Conservation (phyloP, 129 eudicot genomes). For the Flaveria bidentis region DNA sequence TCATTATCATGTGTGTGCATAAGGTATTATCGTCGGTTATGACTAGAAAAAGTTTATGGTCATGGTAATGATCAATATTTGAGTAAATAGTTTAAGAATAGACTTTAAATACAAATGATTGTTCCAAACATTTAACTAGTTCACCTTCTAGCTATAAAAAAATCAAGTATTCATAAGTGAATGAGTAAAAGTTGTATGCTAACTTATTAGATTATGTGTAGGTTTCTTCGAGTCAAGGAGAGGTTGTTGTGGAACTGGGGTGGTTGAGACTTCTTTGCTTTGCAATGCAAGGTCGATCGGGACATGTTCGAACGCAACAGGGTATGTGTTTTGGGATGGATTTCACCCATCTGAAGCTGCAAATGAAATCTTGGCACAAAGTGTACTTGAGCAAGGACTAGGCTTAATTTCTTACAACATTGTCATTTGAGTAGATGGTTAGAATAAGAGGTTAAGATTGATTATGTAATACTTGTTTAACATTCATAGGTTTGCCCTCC, state of each 20-base stretch:
- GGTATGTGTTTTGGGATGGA: conserved; percentile 85
- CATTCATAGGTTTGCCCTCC: neutral
- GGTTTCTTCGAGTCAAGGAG: conserved; percentile 78
- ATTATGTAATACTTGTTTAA: neutral
- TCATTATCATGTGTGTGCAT: no score
- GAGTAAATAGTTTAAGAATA: no score
- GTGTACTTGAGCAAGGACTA: conserved; percentile 64
- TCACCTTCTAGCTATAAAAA: no score
- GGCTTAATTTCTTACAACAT: conserved; percentile 37
- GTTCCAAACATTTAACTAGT: neutral
- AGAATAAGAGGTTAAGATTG: neutral
- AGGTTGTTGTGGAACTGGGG: conserved; percentile 84
- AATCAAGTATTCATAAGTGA: no score
- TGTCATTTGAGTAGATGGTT: neutral
- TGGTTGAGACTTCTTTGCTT: conserved; percentile 62
- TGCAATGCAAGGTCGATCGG: conserved; percentile 67
- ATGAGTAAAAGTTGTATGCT: no score
- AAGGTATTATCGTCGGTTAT: no score
- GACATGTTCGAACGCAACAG: conserved; percentile 78
- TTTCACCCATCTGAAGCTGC: conserved; percentile 78
- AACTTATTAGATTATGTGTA: neutral
- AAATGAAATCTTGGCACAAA: conserved; percentile 61
- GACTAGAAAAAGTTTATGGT: no score
- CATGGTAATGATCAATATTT: no score
- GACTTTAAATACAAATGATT: neutral